Conservation (phyloP, 345 rosid species). For the Populus deltoides region DNA sequence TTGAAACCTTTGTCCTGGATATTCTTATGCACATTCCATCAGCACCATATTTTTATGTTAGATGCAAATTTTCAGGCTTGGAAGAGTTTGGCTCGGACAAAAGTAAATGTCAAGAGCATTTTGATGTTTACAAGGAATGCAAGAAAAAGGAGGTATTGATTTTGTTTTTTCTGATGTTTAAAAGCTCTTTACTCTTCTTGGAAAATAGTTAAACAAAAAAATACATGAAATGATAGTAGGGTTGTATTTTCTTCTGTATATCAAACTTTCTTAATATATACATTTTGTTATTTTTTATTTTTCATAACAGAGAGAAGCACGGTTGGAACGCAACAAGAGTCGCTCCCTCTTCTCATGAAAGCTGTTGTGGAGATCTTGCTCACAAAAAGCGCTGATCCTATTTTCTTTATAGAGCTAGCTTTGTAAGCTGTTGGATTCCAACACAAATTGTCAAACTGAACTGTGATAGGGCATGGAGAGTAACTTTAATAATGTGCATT, state of each 20-base stretch:
- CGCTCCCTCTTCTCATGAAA: conserved; percentile 74
- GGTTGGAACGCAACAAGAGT: conserved; percentile 77
- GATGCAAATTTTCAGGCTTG: conserved; percentile 49
- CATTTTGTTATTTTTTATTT: conserved; percentile 3
- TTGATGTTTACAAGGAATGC: conserved; percentile 93
- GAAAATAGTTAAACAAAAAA: background rate
- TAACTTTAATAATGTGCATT: background rate
- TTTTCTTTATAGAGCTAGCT: background rate
- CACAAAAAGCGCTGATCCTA: background rate
- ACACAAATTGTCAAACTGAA: background rate
- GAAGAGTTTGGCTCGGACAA: conserved; percentile 80
- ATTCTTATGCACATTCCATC: background rate
- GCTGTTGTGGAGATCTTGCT: conserved; percentile 14
- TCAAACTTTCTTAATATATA: background rate
- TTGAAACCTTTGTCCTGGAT: background rate
- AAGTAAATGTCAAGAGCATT: conserved; percentile 91
- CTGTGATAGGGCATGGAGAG: background rate
- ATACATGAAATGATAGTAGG: background rate
- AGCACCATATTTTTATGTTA: background rate
- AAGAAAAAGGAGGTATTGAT: conserved; percentile 79
- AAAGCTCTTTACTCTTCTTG: background rate
- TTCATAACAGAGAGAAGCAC: conserved; percentile 78
- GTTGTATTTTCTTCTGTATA: background rate
- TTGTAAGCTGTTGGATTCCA: background rate
- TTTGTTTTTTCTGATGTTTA: background rate